Evolutionary conservation across 2,329 filamentous ascomycete species (phyloP).

Genomic region (Microdochium trichocladiopsis): DNA sequence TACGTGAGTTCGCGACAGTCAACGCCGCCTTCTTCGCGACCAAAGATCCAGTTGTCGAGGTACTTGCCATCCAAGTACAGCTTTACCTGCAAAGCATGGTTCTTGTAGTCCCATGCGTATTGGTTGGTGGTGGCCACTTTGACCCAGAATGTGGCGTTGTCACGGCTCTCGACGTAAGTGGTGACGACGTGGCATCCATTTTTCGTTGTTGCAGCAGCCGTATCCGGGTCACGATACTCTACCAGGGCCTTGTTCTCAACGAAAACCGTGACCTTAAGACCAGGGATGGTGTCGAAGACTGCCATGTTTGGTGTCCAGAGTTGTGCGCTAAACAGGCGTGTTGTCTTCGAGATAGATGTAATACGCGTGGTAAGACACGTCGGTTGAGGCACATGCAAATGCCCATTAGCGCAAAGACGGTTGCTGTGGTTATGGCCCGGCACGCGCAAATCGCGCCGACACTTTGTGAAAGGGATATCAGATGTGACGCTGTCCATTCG

Average conservation of each 20-base stretch:
- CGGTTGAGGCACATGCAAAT: too few relatives aligned
- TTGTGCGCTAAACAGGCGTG: too few relatives aligned
- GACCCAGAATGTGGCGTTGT: background rate
- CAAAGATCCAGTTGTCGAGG: background rate
- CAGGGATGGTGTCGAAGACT: background rate
- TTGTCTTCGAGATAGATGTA: too few relatives aligned
- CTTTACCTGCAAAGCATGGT: background rate
- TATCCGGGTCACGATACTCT: background rate
- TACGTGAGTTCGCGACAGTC: background rate
- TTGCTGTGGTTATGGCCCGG: too few relatives aligned
- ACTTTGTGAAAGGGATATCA: too few relatives aligned
- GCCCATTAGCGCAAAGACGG: too few relatives aligned
- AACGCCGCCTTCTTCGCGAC: background rate
- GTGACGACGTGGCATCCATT: background rate
- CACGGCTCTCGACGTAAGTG: background rate
- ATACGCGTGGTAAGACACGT: too few relatives aligned
- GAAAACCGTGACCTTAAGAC: background rate
- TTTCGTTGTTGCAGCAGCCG: background rate
- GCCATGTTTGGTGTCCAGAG: background rate
- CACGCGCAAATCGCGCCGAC: too few relatives aligned
- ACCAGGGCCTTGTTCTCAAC: background rate
- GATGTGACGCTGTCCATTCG: too few relatives aligned
- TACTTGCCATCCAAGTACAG: background rate
- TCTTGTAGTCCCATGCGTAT: background rate
- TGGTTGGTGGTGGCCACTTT: background rate